Conservation (phyloP, 2,329 filamentous ascomycete species). For the Byssochlamys sp. region DNA sequence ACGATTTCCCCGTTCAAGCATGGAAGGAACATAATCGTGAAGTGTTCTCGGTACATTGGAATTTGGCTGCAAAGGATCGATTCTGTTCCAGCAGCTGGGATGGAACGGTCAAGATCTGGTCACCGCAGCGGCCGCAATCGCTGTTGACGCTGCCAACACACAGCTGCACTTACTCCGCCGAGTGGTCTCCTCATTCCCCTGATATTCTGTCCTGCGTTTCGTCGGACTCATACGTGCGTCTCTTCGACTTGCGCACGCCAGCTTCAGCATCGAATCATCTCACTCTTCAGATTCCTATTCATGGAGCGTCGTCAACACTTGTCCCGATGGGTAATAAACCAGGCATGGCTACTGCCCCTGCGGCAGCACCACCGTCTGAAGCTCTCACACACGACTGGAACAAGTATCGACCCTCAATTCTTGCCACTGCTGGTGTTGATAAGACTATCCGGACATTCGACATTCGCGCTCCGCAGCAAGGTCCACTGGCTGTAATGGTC, state of each 20-base stretch:
- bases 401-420: constrained; percentile 77
- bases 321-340: constrained; percentile 21
- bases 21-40: constrained; percentile 92
- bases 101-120: constrained; percentile 92
- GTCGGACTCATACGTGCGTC: constrained; percentile 75
- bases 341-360: constrained; percentile 23
- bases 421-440: constrained; percentile 86
- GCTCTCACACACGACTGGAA: constrained; percentile 97
- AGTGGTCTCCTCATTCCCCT: constrained; percentile 80
- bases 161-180: constrained; percentile 85
- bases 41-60: constrained; percentile 88
- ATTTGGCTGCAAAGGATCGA: constrained; percentile 76
- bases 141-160: constrained; percentile 81
- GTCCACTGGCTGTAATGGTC: constrained; percentile 62
- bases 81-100: constrained; percentile 94
- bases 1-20: constrained; percentile 77
- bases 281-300: constrained; percentile 71
- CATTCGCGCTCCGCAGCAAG: constrained; percentile 63
- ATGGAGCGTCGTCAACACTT: constrained; percentile 52
- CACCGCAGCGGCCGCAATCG: constrained; percentile 63
- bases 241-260: constrained; percentile 86
- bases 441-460: constrained; percentile 81
- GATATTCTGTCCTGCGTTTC: constrained; percentile 77
- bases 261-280: constrained; percentile 80
- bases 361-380: constrained; percentile 58